Evolutionary conservation across 2,329 filamentous ascomycete genomes (phyloP).

Genomic region (Nannizzia gypsea): DNA sequence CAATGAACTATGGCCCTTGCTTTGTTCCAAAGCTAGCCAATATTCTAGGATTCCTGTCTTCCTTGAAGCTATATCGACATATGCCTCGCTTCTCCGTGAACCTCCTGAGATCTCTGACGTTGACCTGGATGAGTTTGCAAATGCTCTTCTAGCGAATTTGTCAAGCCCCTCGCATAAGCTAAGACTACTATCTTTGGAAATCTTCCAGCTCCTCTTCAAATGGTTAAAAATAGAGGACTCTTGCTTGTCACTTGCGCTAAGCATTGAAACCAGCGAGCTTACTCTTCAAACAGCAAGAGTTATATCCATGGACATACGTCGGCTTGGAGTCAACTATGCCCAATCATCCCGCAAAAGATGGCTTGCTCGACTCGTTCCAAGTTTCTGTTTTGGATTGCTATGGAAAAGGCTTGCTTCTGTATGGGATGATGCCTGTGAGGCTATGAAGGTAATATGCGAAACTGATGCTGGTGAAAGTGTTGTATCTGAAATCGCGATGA

Average conservation of each 20-base stretch:
- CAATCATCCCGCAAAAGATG: constrained; percentile 48
- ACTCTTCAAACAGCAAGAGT: constrained; percentile 62
- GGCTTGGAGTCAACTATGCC: constrained; percentile 55
- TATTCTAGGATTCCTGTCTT: constrained; percentile 58
- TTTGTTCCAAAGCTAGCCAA: constrained; percentile 54
- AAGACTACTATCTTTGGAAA: constrained; percentile 58
- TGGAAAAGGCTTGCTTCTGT: constrained; percentile 73
- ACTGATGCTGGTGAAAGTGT: constrained; percentile 59
- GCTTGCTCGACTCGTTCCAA: constrained; percentile 60
- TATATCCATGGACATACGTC: constrained; percentile 75
- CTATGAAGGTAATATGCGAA: constrained; percentile 63
- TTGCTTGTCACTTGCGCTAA: constrained; percentile 50
- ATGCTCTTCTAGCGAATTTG: constrained; percentile 60
- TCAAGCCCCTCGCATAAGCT: constrained; percentile 63
- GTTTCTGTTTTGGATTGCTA: constrained; percentile 79
- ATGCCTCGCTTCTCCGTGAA: constrained; percentile 23
- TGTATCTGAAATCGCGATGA: constrained; percentile 60
- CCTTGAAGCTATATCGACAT: constrained; percentile 50
- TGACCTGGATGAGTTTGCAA: constrained; percentile 50
- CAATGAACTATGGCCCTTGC: constrained; percentile 48
- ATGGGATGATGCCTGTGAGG: constrained; percentile 72
- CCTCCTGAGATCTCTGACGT: constrained; percentile 34
- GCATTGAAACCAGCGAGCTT: constrained; percentile 70
- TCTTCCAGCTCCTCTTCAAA: constrained; percentile 53
- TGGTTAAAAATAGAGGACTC: constrained; percentile 37